Evolutionary conservation across 169 alveolate species (phyloP).

Genomic region (Ichthyophthirius multifiliis): DNA sequence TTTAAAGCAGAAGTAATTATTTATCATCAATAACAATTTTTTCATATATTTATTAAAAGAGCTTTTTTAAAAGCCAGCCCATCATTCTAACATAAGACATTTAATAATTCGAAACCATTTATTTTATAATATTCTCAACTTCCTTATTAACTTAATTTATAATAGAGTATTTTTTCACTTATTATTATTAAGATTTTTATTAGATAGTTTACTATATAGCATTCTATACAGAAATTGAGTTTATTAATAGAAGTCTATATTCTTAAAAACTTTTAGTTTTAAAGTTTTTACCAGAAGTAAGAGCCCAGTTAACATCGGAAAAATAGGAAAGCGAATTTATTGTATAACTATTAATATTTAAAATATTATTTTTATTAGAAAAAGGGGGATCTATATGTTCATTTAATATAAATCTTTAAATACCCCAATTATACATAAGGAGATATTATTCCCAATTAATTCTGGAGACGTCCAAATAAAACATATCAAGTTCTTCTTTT

Average conservation of each 20-base stretch:
- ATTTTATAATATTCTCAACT: constrained; percentile 38
- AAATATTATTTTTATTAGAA: constrained; percentile 41
- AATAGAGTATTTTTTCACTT: too few species aligned
- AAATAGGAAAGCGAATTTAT: constrained; percentile 34
- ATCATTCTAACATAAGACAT: constrained; percentile 40
- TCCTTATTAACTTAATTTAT: too few species aligned
- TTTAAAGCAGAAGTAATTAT: constrained; percentile 16
- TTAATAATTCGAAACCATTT: constrained; percentile 46
- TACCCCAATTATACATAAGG: constrained; percentile 59
- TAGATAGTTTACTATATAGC: too few species aligned
- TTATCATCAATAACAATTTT: constrained; percentile 61
- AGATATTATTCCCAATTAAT: constrained; percentile 66
- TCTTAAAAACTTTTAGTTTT: constrained; percentile 29
- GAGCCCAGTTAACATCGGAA: constrained; percentile 53
- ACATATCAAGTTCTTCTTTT: constrained; percentile 34
- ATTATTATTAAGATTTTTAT: constrained; percentile 15
- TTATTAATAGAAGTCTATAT: constrained; percentile 30
- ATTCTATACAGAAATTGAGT: constrained; percentile 46
- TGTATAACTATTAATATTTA: constrained; percentile 1
- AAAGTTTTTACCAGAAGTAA: constrained; percentile 16
- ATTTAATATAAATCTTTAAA: constrained; percentile 62
- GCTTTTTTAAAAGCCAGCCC: constrained; percentile 56
- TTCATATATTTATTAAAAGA: constrained; percentile 67
- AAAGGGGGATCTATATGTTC: constrained; percentile 61
- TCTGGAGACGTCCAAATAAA: constrained; percentile 48